Conservation (phyloP, 345 rosid genomes). For the Murraya koenigii region DNA sequence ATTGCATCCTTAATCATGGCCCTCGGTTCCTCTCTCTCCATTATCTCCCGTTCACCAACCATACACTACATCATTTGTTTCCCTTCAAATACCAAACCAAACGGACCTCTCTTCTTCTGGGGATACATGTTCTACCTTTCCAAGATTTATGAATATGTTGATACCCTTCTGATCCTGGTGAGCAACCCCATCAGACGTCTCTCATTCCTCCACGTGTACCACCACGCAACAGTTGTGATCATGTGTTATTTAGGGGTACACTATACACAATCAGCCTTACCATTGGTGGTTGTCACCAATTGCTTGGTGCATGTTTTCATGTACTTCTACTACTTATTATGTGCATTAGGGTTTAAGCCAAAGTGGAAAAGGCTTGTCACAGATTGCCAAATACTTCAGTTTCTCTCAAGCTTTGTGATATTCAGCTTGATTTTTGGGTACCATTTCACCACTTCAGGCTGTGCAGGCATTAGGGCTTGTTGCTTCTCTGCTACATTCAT, state of each 20-base stretch:
- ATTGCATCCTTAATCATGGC: constrained; percentile 41
- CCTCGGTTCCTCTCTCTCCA: constrained; percentile 34
- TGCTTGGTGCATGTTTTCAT: constrained; percentile 57
- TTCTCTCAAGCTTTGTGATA: constrained; percentile 40
- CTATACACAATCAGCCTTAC: constrained; percentile 49
- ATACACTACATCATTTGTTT: constrained; percentile 44
- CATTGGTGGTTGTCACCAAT: constrained; percentile 51
- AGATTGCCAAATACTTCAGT: constrained; percentile 61
- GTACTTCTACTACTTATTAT: constrained; percentile 54
- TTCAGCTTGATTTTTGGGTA: constrained; percentile 37
- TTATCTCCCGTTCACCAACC: constrained; percentile 25
- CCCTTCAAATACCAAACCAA: constrained; percentile 39
- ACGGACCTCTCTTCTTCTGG: constrained; percentile 74
- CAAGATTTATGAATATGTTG: constrained; percentile 52
- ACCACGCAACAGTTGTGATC: constrained; percentile 55
- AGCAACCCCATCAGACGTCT: constrained; percentile 42
- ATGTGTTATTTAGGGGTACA: constrained; percentile 56
- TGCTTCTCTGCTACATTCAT: constrained; percentile 54
- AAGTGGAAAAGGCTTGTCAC: constrained; percentile 68
- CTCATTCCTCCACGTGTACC: constrained; percentile 72
- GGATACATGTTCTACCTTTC: constrained; percentile 64
- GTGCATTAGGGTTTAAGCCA: constrained; percentile 50
- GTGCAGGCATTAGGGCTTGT: constrained; percentile 60
- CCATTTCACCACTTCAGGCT: constrained; percentile 49
- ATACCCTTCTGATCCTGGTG: constrained; percentile 54